Evolutionary conservation across 192 early-diverging fungal genomes (phyloP).

Genomic region (Glomus cerebriforme): DNA sequence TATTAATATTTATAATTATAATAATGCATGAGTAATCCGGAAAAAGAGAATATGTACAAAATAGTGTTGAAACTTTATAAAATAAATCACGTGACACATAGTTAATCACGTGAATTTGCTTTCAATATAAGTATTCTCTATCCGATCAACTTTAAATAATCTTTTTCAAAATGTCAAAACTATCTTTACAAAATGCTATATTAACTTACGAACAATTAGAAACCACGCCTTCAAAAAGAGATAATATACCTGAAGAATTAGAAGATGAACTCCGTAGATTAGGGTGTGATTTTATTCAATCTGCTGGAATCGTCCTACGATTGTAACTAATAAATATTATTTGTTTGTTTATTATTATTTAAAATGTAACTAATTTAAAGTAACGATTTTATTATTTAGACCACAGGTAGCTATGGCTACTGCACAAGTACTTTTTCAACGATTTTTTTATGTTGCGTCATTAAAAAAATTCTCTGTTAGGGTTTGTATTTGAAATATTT

Average conservation of each 20-base stretch:
- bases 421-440: conserved; percentile 90
- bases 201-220: conserved; percentile 71
- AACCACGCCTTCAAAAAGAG: conserved; percentile 62
- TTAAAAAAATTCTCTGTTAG: conserved; percentile 70
- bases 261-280: conserved; percentile 75
- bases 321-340: conserved; percentile 51
- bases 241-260: conserved; percentile 60
- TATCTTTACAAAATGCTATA: conserved; percentile 80
- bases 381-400: conserved; percentile 44
- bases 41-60: too few species aligned
- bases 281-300: conserved; percentile 83
- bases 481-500: conserved; percentile 42
- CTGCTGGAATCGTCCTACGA: conserved; percentile 75
- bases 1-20: too few species aligned
- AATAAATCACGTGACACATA: too few species aligned
- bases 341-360: background rate
- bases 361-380: background rate
- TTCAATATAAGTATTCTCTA: background rate
- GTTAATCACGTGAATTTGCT: too few species aligned
- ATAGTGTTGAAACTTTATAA: too few species aligned
- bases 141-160: background rate
- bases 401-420: conserved; percentile 96
- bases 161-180: conserved; percentile 36
- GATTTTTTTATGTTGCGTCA: conserved; percentile 85
- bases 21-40: too few species aligned